Conservation (phyloP, 148 eudicot species). For the Camellia granthamiana region DNA sequence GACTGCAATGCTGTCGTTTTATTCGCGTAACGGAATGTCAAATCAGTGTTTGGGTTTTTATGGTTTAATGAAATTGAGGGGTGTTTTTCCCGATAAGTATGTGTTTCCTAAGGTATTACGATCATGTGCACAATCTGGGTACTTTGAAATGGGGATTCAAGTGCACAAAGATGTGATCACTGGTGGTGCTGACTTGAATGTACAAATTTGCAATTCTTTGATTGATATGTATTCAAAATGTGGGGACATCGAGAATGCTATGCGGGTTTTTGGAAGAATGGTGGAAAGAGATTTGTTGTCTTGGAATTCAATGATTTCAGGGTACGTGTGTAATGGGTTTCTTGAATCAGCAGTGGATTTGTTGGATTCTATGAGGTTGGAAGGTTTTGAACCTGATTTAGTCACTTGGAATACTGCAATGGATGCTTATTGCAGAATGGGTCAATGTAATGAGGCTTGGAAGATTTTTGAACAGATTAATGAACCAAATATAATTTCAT, state of each 20-base stretch:
- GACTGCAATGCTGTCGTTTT: conserved; percentile 45
- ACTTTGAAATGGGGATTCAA: conserved; percentile 24
- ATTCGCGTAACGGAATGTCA: conserved; percentile 32
- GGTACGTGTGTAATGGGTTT: conserved; percentile 39
- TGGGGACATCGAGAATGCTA: conserved; percentile 31
- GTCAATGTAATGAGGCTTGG: conserved; percentile 46
- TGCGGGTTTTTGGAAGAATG: conserved; percentile 37
- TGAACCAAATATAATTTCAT: conserved; percentile 48
- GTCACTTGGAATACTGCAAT: conserved; percentile 48
- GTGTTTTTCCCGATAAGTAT: conserved; percentile 42
- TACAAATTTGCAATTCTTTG: conserved; percentile 43
- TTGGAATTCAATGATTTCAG: conserved; percentile 52
- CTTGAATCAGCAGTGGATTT: conserved; percentile 33
- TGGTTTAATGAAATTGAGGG: conserved; percentile 31
- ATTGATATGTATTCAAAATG: conserved; percentile 57
- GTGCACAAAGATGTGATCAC: conserved; percentile 48
- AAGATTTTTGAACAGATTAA: conserved; percentile 34
- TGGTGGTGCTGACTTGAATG: conserved; percentile 37
- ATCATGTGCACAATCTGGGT: conserved; percentile 32
- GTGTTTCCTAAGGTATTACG: conserved; percentile 48
- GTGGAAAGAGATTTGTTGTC: conserved; percentile 38
- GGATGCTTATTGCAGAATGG: conserved; percentile 59
- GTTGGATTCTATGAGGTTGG: conserved; percentile 30
- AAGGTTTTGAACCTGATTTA: conserved; percentile 41
- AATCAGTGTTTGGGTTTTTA: conserved; percentile 28